Evolutionary conservation across 257 asterid species (phyloP), one percentile per base, ranked within the genome.

Genomic region (Rhazya stricta): DNA sequence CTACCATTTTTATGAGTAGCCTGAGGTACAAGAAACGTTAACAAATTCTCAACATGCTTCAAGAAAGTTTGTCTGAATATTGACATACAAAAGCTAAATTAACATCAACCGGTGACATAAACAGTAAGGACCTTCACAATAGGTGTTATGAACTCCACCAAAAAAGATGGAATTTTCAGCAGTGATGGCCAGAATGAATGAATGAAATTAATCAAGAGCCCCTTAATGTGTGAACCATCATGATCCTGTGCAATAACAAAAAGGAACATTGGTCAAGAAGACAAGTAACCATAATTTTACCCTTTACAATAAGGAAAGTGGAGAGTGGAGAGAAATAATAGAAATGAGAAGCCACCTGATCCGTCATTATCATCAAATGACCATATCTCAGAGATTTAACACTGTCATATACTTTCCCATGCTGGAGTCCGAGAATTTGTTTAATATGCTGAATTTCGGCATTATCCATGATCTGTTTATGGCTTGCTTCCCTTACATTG

Each of bases 211-310:
- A 95, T 95, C 69, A 95, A 79, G 7, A 95, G 88, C 67, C 98
- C 99, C 82, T 95, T 95, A 84, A 95, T 95, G 76, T 92, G 99
- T 62, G 99, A 95, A 78, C 99, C 99, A 84, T 95, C 99, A 77
- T 95, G 97, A 83, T 95, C 99, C 99, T 94, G 91, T 82, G 77
- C 13, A 21, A 42, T 56, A 19, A 75, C 50, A 79, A 34, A 78
- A 66, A 37, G 30, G 36, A 51, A 63, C 13, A 29, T 32, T 39
- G 77, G 73, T 73, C 53, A 39, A 51, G 27, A 30, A 45, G 27
- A 4, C 19, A 37, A 23, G 65, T 48, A 56, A 2, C 11, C 21
- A 65, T 10, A 2, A 54, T 0, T 67, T 42, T 51, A 30, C 42
- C 67, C 57, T 32, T 1, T 60, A 46, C 34, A 42, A 67, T 32